These are phyloP conservation scores for Salmacisia buchloeana DNA, from an alignment of 1,284 basidiomycete genomes.

Conservation along the genomic window DNA sequence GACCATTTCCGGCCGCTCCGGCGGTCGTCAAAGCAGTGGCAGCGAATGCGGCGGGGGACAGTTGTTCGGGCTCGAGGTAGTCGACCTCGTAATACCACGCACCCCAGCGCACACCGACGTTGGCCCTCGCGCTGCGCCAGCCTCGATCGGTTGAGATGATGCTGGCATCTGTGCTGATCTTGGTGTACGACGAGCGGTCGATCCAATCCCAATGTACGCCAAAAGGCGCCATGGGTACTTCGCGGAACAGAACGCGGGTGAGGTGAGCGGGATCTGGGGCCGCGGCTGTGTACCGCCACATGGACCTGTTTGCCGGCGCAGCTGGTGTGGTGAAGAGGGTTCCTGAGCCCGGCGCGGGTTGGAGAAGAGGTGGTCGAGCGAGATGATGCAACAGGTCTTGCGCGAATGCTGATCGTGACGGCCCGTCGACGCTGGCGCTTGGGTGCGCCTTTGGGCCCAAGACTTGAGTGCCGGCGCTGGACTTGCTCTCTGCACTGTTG, in stretches of 20 bases:
- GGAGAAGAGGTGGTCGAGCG: constrained; percentile 28
- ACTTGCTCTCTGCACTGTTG: background rate
- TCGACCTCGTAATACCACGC: constrained; percentile 91
- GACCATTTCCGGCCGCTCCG: constrained; percentile 27
- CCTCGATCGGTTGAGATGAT: constrained; percentile 77
- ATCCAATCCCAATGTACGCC: constrained; percentile 53
- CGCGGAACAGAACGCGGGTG: constrained; percentile 35
- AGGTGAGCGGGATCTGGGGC: constrained; percentile 37
- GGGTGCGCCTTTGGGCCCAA: too few relatives aligned
- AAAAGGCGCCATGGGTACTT: constrained; percentile 31
- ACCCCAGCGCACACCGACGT: constrained; percentile 81
- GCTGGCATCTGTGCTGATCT: constrained; percentile 73
- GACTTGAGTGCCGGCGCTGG: too few relatives aligned
- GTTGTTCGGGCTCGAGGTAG: constrained; percentile 59
- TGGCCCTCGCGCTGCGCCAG: constrained; percentile 81
- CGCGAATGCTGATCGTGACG: constrained; percentile 37
- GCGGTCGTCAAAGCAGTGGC: constrained; percentile 25
- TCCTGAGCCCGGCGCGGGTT: constrained; percentile 15
- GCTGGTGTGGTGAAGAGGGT: constrained; percentile 29
- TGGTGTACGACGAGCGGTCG: constrained; percentile 66
- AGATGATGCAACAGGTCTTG: constrained; percentile 33
- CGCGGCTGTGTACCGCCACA: constrained; percentile 43
- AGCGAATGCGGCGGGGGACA: constrained; percentile 52
- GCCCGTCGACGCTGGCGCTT: constrained; percentile 25
- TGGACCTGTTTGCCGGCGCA: constrained; percentile 40